Evolutionary conservation across 2,329 filamentous ascomycete genomes (phyloP).

Genomic region (Arthrinium phaeospermum): DNA sequence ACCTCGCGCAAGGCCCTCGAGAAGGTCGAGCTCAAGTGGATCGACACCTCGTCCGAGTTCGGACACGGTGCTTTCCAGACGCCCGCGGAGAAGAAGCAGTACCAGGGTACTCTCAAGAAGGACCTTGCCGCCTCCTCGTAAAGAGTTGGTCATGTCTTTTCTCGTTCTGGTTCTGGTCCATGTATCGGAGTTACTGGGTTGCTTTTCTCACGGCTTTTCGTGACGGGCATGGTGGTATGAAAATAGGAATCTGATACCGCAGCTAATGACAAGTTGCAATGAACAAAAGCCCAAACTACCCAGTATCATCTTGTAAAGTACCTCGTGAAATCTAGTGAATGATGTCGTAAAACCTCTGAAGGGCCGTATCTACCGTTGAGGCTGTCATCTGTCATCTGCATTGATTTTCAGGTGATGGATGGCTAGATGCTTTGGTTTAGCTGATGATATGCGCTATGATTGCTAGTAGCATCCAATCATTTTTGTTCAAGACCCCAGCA

Average conservation of each 20-base stretch:
- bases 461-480: background rate
- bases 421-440: background rate
- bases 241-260: constrained; percentile 40
- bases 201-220: constrained; percentile 41
- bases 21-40: constrained; percentile 99
- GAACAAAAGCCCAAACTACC: constrained; percentile 35
- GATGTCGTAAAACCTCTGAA: background rate
- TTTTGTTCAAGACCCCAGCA: background rate
- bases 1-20: constrained; percentile 94
- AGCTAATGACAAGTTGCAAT: constrained; percentile 42
- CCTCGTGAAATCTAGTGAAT: background rate
- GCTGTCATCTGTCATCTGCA: background rate
- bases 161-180: constrained; percentile 49
- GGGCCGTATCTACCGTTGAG: background rate
- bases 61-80: constrained; percentile 99
- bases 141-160: constrained; percentile 42
- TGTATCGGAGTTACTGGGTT: constrained; percentile 63
- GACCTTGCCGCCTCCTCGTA: constrained; percentile 66
- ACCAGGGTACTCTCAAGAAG: constrained; percentile 99
- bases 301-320: constrained; percentile 19
- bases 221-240: constrained; percentile 39
- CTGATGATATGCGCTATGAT: background rate
- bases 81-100: constrained; percentile 94
- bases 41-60: constrained; percentile 99
- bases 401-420: too few species aligned